Base-by-base conservation (phyloP, 129 eudicot species). In the Calendula officinalis region DNA sequence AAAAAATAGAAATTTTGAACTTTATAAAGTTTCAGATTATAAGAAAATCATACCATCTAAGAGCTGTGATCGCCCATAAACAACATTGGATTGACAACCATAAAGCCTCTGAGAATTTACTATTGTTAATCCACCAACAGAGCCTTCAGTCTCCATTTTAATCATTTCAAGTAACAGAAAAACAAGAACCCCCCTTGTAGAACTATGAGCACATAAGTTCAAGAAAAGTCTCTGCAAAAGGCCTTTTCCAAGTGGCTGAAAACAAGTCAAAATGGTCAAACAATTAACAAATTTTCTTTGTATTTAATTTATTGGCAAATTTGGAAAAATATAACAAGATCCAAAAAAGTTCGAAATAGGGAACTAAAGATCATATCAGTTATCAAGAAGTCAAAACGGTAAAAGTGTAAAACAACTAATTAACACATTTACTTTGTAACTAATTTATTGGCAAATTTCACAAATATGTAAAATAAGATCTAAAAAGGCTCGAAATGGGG, bases 171-270 rank as follows among this genome's bases (percentile, higher is more conserved):
- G 91, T 37, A 92, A 86, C 79, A 85, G 83, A 38, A 75, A 85
- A 68, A 92, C 84, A 15, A 88, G 84, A 54, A 70, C 75, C 52
- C 87, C 83, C 75, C 96, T 85, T 54, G 96, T 92, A 62, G 53
- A 56, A 73, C 86, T 77, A 74, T 92, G 98, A 3, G 98, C 94
- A 66, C 95, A 81, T 48, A 92, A 74, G 72, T 92, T 88, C 81
- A 88, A 75, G 73, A 92, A 56, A 34, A 92, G 95, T 71, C 98
- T 81, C 78, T 92, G 98, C 82, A 92, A 49, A 35, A 92, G 89
- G 56, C 98, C 98, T 85, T 92, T 88, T 50, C 96, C 96, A 50
- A 88, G 98, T 33, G 96, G 98, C 98, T 92, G 68, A 76, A 61
- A 80, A 67, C 59, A 75, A 36, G 16, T 40, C 35, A 55, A 72